Conservation (phyloP, 768 basidiomycete genomes). For the Pluteus cervinus region DNA sequence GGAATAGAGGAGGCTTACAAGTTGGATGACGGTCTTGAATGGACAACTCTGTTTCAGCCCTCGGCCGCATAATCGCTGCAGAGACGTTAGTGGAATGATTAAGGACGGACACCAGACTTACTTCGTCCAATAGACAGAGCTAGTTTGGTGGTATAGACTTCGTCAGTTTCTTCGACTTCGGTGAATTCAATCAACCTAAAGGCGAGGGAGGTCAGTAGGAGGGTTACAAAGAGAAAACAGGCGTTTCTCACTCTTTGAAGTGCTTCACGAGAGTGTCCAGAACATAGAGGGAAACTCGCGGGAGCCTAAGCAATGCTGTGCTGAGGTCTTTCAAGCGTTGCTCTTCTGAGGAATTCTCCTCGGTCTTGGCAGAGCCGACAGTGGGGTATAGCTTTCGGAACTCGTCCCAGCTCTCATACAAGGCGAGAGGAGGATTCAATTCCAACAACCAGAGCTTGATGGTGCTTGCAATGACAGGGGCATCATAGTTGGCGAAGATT, state of each 20-base stretch:
- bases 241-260: slow-evolving; percentile 51
- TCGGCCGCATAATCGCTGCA: slow-evolving; percentile 76
- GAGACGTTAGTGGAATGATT: slow-evolving; percentile 6
- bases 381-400: slow-evolving; percentile 81
- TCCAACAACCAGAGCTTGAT: slow-evolving; percentile 92
- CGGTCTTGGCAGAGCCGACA: slow-evolving; percentile 53
- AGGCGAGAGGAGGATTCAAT: slow-evolving; percentile 76
- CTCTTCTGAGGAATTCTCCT: slow-evolving; percentile 46
- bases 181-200: slow-evolving; percentile 67
- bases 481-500: slow-evolving; percentile 62
- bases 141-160: slow-evolving; percentile 82
- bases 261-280: slow-evolving; percentile 77
- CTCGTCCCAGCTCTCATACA: slow-evolving; percentile 93
- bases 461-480: slow-evolving; percentile 78
- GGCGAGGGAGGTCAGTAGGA: slow-evolving; percentile 7
- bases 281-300: slow-evolving; percentile 75
- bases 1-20: slow-evolving; percentile 33
- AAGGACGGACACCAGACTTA: slow-evolving; percentile 29
- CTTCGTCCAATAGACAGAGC: slow-evolving; percentile 83
- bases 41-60: slow-evolving; percentile 73
- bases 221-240: neutral
- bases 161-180: slow-evolving; percentile 61
- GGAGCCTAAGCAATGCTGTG: slow-evolving; percentile 59
- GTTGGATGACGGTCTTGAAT: slow-evolving; percentile 89
- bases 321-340: slow-evolving; percentile 60